Conservation (phyloP, 2,329 filamentous ascomycete species). For the Lachnellula hyalina region DNA sequence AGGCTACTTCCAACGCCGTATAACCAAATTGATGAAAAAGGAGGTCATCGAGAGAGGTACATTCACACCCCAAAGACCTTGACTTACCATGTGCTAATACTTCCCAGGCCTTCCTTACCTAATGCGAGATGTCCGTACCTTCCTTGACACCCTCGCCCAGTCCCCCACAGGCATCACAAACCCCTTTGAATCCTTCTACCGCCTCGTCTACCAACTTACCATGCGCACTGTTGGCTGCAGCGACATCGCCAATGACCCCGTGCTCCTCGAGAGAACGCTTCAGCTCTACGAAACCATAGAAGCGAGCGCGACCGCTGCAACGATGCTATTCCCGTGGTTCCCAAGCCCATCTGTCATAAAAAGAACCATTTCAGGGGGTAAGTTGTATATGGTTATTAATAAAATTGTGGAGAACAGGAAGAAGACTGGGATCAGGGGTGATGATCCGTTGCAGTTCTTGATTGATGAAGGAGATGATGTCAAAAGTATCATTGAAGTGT, state of each 20-base stretch:
- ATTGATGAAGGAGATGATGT: conserved; percentile 46
- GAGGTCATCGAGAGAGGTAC: conserved; percentile 34
- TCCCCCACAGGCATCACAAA: conserved; percentile 38
- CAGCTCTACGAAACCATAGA: conserved; percentile 44
- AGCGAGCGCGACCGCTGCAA: conserved; percentile 35
- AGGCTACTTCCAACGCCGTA: conserved; percentile 5
- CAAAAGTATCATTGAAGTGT: conserved; percentile 38
- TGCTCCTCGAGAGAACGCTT: conserved; percentile 39
- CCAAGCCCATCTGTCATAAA: conserved; percentile 40
- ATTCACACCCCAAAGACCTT: not conserved
- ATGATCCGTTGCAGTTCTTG: conserved; percentile 49
- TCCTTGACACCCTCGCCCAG: conserved; percentile 34
- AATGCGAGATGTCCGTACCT: conserved; percentile 37
- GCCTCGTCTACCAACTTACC: conserved; percentile 50
- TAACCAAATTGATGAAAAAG: conserved; percentile 32
- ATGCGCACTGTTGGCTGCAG: conserved; percentile 49
- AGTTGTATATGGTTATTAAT: conserved; percentile 45
- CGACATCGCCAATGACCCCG: conserved; percentile 46
- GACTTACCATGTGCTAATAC: not conserved
- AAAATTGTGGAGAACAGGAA: conserved; percentile 42
- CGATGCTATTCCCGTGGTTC: conserved; percentile 49
- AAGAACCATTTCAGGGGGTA: conserved; percentile 40
- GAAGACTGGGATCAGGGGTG: conserved; percentile 36
- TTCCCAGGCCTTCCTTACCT: conserved; percentile 36
- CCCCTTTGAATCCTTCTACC: conserved; percentile 49